Evolutionary conservation across 805 yeast species (phyloP), one percentile per base, ranked within the genome.

Genomic region (Vanderwaltozyma tropicalis): DNA sequence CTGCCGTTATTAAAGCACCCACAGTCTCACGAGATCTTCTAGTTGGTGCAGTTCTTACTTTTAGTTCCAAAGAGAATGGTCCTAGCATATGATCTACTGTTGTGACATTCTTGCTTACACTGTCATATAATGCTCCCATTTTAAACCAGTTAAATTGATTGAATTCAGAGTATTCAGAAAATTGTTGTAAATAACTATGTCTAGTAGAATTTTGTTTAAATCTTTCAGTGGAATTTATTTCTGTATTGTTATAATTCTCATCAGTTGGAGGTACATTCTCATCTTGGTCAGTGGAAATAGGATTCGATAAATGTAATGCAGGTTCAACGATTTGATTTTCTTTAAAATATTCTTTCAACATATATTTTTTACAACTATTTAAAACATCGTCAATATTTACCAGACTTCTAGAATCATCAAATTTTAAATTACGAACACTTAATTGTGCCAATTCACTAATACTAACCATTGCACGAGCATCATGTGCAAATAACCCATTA

Each of bases 81-180:
- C 94, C 94, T 38, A 77, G 62, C 42, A 85, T 57, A 51, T 80
- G 83, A 44, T 78, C 82, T 0, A 74, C 68, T 0, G 67, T 57
- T 0, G 81, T 68, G 35, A 68, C 66, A 15, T 33, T 34, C 3
- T 52, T 52, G 39, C 80, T 71, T 25, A 68, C 50, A 42, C 65
- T 56, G 42, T 68, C 60, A 45, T 66, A 73, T 22, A 76, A 50
- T 2, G 71, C 55, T 0, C 87, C 88, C 18, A 80, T 52, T 36
- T 65, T 62, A 28, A 71, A 55, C 85, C 88, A 80, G 50, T 80
- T 69, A 44, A 67, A 67, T 16, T 65, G 64, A 22, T 66, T 62
- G 49, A 74, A 76, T 1, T 50, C 49, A 28, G 57, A 52, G 37
- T 53, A 52, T 11, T 43, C 35, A 2, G 47, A 49, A 24, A 60